Evolutionary conservation across 2,329 filamentous ascomycete genomes (phyloP), one percentile per base, ranked within the genome.

Genomic region (Stagonosporopsis rhizophila): DNA sequence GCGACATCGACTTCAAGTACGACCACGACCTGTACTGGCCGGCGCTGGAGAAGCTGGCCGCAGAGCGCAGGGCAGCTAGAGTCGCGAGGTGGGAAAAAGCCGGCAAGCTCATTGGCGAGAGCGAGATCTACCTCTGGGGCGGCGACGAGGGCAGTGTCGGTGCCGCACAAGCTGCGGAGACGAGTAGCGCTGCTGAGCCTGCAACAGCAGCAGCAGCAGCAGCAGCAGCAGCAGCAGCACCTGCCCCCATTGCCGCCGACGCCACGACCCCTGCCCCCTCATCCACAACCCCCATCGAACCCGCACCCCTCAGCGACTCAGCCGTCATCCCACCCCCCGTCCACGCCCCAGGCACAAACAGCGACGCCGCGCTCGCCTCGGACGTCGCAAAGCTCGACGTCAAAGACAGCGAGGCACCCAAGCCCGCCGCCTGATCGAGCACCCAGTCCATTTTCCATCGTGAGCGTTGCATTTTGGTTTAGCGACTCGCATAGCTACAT

Each of bases 1-100:
- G 95, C 55, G 85, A 91, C 45, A 85, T 96, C 59, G 85, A 93
- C 57, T 98, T 99, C 73, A 88, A 92, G 69, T 99, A 99, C 75
- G 90, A 96, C 70, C 95, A 99, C 78, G 79, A 83, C 1, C 77
- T 82, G 15, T 99, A 97, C 82, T 99, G 95, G 95, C 91, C 93
- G 0, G 89, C 91, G 1, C 82, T 99, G 58, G 86, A 87, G 67
- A 83, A 86, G 67, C 77, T 96, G 67, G 90, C 89, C 62, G 83
- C 84, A 17, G 82, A 88, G 74, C 86, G 85, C 63, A 84, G 86
- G 44, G 83, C 84, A 23, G 84, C 85, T 60, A 85, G 86, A 67
- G 79, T 79, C 60, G 81, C 85, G 65, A 82, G 92, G 51, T 99
- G 95, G 95, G 82, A 88, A 61, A 85, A 86, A 14, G 91, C 85